Evolutionary conservation across 495 filamentous ascomycete genomes (phyloP), one percentile per base, ranked within the genome.

Genomic region (Achaetomiella virescens): DNA sequence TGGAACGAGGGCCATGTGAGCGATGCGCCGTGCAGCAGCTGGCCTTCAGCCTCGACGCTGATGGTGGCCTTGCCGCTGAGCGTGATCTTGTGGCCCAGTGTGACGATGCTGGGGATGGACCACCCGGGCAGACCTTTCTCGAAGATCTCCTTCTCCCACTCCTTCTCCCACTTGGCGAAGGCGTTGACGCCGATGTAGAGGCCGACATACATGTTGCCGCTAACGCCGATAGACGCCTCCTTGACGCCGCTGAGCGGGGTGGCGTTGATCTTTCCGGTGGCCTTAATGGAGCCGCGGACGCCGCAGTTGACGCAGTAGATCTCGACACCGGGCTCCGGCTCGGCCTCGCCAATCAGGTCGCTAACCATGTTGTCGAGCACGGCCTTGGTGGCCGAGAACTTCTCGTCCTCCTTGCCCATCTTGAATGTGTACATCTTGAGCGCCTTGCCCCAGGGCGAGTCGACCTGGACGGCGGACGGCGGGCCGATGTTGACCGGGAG

Each of bases 171-270:
- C 41, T 55, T 22, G 25, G 59, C 59, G 36, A 61, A 61, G 20
- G 17, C 55, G 35, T 58, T 57, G 35, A 58, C 38, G 43, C 59
- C 59, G 36, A 61, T n/a, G 25, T 54, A 52, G n/a, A 54, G n/a
- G 24, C 50, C 55, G 12, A 50, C 48, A 31, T 58, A 42, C 40
- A 61, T 53, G 36, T 58, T 58, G n/a, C 59, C 55, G 20, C 25
- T 41, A 9, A 61, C 6, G 31, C 54, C 29, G 10, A 61, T 47
- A 9, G 33, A 45, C 0, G 40, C 59, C 29, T 52, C 41, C 27
- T 52, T 38, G 48, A 61, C 42, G 11, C 55, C 59, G 40, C 36
- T 40, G 21, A 56, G 33, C 24, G 44, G 54, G 33, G 41, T 45
- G 17, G 43, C 43, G 25, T 25, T 24, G 31, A 56, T 38, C 25